Base-by-base conservation (phyloP, 768 basidiomycete genomes). In the Lyophyllum semitale region DNA sequence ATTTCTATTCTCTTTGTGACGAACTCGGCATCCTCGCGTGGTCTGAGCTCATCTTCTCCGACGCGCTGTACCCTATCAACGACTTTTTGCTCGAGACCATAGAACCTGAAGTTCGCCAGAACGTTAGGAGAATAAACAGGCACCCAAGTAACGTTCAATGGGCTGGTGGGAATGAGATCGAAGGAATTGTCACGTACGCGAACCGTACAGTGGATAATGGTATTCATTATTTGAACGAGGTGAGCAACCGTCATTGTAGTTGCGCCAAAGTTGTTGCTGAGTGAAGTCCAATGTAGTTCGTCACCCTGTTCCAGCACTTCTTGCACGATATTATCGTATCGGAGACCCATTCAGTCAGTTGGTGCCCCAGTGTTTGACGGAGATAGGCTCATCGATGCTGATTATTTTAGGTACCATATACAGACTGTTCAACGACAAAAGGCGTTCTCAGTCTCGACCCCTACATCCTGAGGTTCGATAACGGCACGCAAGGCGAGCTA, bases 31-130 rank as follows among this genome's bases (percentile, higher is more conserved):
- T 84, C 57, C 68, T 85, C 44, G 82, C 77, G 1, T 84, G 84
- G 84, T 82, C 82, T 1, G 84, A 85, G 59, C 76, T 84, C 49
- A 82, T 82, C 48, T 84, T 84, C 67, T 83, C 83, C 0, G 83
- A 84, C 53, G 68, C 78, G 1, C 58, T 83, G 23, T 84, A 83
- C 57, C 79, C 83, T 1, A 76, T 83, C 67, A 82, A 84, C 57
- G 70, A 75, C 55, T 84, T 81, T 58, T 51, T 84, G 20, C 63
- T 84, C 29, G 76, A 76, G 51, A 74, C 77, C 3, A 63, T 84
- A 48, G 80, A 80, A 42, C 77, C 80, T 1, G 84, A 85, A 61
- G 79, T 84, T 13, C 71, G 79, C 18, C 80, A 84, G 66, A 84
- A 84, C 53, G 79, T 84, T 1, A 71, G 83, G 20, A 69, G 84